Base-by-base conservation (phyloP, 2,329 filamentous ascomycete species). In the Claviceps spartinae region DNA sequence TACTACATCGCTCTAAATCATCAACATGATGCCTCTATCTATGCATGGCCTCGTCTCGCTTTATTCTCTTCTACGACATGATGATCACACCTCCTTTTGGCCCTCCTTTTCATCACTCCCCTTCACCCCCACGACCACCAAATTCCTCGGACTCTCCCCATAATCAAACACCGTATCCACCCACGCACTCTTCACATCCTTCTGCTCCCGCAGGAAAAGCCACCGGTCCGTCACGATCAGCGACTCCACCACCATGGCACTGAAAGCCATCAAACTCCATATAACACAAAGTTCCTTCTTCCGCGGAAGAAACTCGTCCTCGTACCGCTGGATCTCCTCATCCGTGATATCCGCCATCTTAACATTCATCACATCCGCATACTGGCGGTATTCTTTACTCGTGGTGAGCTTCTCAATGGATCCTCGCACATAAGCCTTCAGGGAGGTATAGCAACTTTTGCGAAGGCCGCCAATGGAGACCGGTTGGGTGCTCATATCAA, bases 201-300 rank as follows among this genome's bases (percentile, higher is more conserved):
- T 78, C 59, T 95, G 86, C 69, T 98, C 91, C 53, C 74, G 78
- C 58, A 98, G 71, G 69, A 84, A 98, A 55, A 86, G 71, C 86
- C 88, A 98, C 46, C 93, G 78, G 72, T 98, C 93, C 46, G 85
- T 81, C 49, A 95, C 88, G 60, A 98, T 91, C 54, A 94, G 72
- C 36, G 88, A 88, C 72, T 98, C 93, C 2, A 94, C 83, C 4
- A 95, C 85, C 20, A 81, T 81, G 2, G 91, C 90, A 65, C 88
- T 94, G 61, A 95, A 96, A 1, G 93, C 90, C 91, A 98, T 98
- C 61, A 98, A 67, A 59, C 81, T 88, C 93, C 93, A 98, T 54
- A 94, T 80, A 7, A 94, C 77, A 62, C 85, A 88, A 41, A 98
- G 70, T 62, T 96, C 85, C 60, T 88, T 86, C 70, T 85, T 88